Conservation (phyloP, 305 asterid genomes). For the Fraxinus sp. region DNA sequence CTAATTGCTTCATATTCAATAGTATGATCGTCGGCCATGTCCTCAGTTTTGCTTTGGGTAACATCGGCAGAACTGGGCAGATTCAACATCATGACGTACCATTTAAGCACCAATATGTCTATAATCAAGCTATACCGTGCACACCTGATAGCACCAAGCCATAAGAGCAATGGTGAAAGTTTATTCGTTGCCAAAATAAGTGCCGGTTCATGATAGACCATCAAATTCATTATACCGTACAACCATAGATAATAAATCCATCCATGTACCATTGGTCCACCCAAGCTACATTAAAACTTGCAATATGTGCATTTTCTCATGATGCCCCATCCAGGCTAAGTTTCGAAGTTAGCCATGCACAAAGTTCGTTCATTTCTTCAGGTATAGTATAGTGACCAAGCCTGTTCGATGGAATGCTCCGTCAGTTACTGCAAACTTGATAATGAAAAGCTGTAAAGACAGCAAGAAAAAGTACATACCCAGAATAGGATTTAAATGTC, state of each 20-base stretch:
- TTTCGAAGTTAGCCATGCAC: slow-evolving; percentile 66
- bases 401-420: slow-evolving; percentile 36
- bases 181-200: background rate
- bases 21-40: too few species aligned
- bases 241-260: background rate
- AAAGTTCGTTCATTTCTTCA: slow-evolving; percentile 75
- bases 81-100: background rate
- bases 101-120: background rate
- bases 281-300: background rate
- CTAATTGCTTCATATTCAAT: too few species aligned
- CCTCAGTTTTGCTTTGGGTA: background rate
- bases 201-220: background rate
- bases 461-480: slow-evolving; percentile 38
- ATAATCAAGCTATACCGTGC: background rate
- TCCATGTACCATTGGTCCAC: background rate
- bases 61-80: background rate
- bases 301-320: slow-evolving; percentile 14
- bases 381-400: slow-evolving; percentile 82
- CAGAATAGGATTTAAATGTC: slow-evolving; percentile 59
- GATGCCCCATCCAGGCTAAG: slow-evolving; percentile 56
- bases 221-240: background rate
- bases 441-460: background rate
- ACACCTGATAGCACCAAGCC: background rate
- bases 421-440: background rate
- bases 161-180: background rate